Base-by-base conservation (phyloP, 2,329 filamentous ascomycete species). In the Pezicula neosporulosa region DNA sequence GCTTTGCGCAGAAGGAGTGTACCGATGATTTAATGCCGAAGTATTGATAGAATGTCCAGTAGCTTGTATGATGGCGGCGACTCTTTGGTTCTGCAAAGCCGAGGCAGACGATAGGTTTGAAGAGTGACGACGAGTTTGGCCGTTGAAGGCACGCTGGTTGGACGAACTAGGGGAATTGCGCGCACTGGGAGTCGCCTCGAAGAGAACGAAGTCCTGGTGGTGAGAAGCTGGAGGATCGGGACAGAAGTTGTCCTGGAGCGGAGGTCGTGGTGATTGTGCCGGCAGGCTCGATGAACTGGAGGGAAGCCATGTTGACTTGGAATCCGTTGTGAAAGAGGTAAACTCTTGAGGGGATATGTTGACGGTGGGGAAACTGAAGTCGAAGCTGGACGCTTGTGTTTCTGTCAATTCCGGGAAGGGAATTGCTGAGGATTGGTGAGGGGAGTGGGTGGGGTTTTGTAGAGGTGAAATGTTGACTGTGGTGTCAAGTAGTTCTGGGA, bases 301-400 rank as follows among this genome's bases (percentile, higher is more conserved):
- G 80, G 86, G 81, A 84, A 80, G 86, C 88, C 88, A 92, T 92
- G 80, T 65, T 90, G 83, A 82, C 70, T 72, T 69, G 71, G 83
- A 81, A 89, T 87, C 87, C 87, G 87, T 91, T 80, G 80, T 90
- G 86, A 86, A 86, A 85, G 88, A 84, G 82, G 77, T 67, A 63
- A 79, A 82, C 82, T 86, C 85, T 82, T 77, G 81, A 67, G 72
- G 69, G 74, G 77, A 70, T 80, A 83, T 83, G 74, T 74, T 83
- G 72, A 74, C 72, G 76, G 77, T 77, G 65, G 67, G 69, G 64
- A 68, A 70, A 73, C 72, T 70, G 69, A 74, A 80, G 82, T 78
- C 81, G 62, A 71, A 75, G 81, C 77, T 63, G 63, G 74, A 74
- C 78, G 82, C 80, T 73, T 73, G 72, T 77, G 77, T 78, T 66